Evolutionary conservation across 352 stramenopile species (phyloP), one percentile per base, ranked within the genome.

Genomic region (Globisporangium spinosum): DNA sequence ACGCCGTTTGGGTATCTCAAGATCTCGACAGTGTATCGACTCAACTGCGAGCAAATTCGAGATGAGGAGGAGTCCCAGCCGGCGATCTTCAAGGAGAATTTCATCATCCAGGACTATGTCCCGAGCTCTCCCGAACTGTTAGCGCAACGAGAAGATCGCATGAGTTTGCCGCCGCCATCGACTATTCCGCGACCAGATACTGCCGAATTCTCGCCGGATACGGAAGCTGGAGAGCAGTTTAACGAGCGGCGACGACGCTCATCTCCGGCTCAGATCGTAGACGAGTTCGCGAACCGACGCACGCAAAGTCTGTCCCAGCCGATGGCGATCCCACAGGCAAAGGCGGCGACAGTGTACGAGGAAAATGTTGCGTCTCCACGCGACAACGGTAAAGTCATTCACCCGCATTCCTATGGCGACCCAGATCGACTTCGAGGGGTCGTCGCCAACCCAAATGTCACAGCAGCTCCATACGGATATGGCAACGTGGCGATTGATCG

Each of bases 61-160:
- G 74, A 78, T 32, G 64, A 80, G 17, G 78, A 82, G 22, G 61
- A 65, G 20, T 65, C 66, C 8, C 70, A 72, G 17, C 74, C 83
- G 7, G 70, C 77, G 47, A 80, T 91, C 38, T 89, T 93, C 49
- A 76, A 91, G 38, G 76, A 90, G 51, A 89, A 93, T 56, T 87
- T 80, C 43, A 94, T 95, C 66, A 95, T 95, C 60, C 84, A 93
- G 49, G 86, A 95, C 58, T 95, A 95, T 68, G 86, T 95, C 6
- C 85, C 88, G 0, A 75, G 73, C 0, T 93, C 86, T 0, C 85
- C 87, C 0, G 77, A 93, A 34, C 45, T 81, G 9, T 15, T 59
- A 1, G 20, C 73, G 15, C 65, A 70, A 29, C 65, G 58, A 17
- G 65, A 65, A 40, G 54, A 61, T n/a, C 23, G 49, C 3, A 55